Evolutionary conservation across 257 asterid genomes (phyloP).

Genomic region (Orobanche coerulescens): DNA sequence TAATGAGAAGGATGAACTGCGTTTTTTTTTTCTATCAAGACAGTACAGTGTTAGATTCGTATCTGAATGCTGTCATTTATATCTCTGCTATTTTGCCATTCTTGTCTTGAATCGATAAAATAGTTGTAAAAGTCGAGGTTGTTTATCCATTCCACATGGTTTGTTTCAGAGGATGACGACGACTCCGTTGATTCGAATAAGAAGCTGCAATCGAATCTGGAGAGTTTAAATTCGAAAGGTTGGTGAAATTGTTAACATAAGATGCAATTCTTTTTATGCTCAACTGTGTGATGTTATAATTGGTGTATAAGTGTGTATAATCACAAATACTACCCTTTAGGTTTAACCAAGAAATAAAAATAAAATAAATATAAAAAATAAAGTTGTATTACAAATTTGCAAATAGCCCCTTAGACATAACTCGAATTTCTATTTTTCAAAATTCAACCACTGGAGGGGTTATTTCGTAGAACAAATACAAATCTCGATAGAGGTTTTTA

Average conservation of each 20-base stretch:
- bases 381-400: not conserved
- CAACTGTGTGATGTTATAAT: not conserved
- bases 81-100: not conserved
- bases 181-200: conserved; percentile 42
- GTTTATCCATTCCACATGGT: conserved; percentile 20
- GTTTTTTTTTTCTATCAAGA: not conserved
- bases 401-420: not conserved
- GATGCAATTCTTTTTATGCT: not conserved
- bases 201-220: conserved; percentile 63
- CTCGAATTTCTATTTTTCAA: not conserved
- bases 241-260: conserved; percentile 16
- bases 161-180: conserved; percentile 33
- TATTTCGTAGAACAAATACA: not conserved
- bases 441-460: not conserved
- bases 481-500: too few species aligned
- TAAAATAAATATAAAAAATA: too few species aligned
- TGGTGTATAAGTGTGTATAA: not conserved
- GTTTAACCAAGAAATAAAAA: not conserved
- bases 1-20: not conserved
- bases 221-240: conserved; percentile 66
- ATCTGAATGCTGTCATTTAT: not conserved
- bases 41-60: not conserved
- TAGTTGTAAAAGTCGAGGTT: not conserved
- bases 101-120: conserved; percentile 6
- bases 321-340: not conserved